Evolutionary conservation across 345 rosid species (phyloP), one percentile per base, ranked within the genome.

Genomic region (Gossypium sturtianum): DNA sequence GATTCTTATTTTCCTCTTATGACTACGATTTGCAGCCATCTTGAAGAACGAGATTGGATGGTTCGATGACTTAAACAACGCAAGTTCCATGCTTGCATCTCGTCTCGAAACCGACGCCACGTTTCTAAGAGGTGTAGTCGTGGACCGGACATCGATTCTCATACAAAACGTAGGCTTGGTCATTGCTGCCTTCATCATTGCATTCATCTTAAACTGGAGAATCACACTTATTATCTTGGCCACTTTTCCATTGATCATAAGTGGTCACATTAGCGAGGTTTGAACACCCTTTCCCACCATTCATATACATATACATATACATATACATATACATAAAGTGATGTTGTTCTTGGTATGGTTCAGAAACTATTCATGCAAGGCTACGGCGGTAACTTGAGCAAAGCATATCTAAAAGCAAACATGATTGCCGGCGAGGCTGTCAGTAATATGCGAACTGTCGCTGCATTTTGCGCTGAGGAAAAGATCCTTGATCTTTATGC

Each of bases 261-360:
- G 98, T 41, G 97, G 98, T 7, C 98, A 94, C 82, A 91, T 94
- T 72, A 94, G 98, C 58, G 98, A 94, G 98, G 98, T 94, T 83
- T 38, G 4, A 19, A 20, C 25, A 65, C 23, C 59, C 70, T 51
- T 70, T 75, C 71, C 58, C 52, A n/a, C 5, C 19, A 16, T 60
- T 13, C 71, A 10, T 15, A 13, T 52, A 19, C 47, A 67, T 15
- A 48, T 27, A 8, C 41, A 29, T 4, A 8, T 34, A 45, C 10
- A 6, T 52, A 17, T 66, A 48, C 27, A 38, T 45, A 3, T 12
- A 34, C 38, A 12, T 63, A 22, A 63, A 56, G 8, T 66, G 69
- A 72, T 47, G 23, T 53, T 53, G 7, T 47, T 29, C 23, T 71
- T 58, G 22, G 44, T 63, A 16, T 70, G 56, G 70, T 74, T 77